Base-by-base conservation (phyloP, 768 basidiomycete genomes). In the Dacryopinax primogenitus region DNA sequence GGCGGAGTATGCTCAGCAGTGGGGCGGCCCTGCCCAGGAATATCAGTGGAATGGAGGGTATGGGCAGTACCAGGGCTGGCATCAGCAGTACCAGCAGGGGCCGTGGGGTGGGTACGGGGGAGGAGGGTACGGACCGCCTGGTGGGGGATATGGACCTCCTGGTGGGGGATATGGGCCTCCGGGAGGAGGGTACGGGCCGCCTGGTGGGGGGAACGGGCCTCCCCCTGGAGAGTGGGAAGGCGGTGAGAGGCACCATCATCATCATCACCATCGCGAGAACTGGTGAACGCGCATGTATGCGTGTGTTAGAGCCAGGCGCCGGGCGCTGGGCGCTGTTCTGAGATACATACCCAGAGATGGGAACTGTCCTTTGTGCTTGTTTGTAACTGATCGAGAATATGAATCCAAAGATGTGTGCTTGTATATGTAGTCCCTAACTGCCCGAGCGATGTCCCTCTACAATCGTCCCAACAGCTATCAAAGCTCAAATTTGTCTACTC, bases 1-100 rank as follows among this genome's bases (percentile, higher is more conserved):
- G 16, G 68, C 62, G 63, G 69, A 70, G 36, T 68, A 68, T 35
- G 70, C 69, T 3, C 65, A 62, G 34, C 44, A 63, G 7, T 51
- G 64, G 41, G 63, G 33, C 6, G 70, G 70, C 2, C 65, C 63
- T 33, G 63, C 70, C 28, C 36, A 51, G 23, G 61, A 66, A 37
- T 70, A 70, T 36, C 37, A 70, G 32, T 70, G 44, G 63, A 62
- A 26, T 12, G 67, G 69, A 4, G 36, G 30, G 33, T 58, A 58
- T 65, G 68, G 41, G 69, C 65, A 61, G 66, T 67, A 26, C 39
- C 62, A 32, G 34, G 62, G 35, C 3, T 44, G 36, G 18, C 62
- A 65, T 45, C 68, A 51, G 13, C 66, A 66, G 1, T 67, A 65
- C 63, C 51, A 61, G 18, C 64, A 58, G 51, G 51, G 51, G 51